These are phyloP conservation scores for Chimonanthus praecox DNA, from an alignment of 164 flowering plant genomes.

Conservation along the genomic window DNA sequence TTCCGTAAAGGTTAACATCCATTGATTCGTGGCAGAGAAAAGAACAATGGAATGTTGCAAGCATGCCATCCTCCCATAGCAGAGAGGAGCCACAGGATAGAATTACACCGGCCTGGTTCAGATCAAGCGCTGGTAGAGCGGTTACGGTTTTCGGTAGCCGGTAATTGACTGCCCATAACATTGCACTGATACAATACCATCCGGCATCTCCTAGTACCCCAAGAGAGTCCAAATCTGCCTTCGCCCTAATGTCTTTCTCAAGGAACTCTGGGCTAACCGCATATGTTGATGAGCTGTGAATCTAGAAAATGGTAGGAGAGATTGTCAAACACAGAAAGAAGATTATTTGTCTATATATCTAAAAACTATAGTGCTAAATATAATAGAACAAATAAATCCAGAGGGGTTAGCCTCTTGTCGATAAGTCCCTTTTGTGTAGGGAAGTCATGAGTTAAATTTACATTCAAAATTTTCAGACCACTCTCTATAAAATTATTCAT, in stretches of 20 bases:
- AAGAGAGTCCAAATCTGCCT: slow-evolving; percentile 36
- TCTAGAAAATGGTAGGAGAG: slow-evolving; percentile 9
- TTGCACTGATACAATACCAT: slow-evolving; percentile 42
- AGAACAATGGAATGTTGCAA: slow-evolving; percentile 37
- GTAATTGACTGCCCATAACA: slow-evolving; percentile 34
- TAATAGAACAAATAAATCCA: no score
- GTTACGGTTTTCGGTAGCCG: slow-evolving; percentile 33
- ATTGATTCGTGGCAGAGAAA: slow-evolving; percentile 26
- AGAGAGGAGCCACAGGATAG: slow-evolving; percentile 29
- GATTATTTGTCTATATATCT: no score
- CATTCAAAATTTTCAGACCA: no score
- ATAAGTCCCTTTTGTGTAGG: no score
- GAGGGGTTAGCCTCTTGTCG: no score
- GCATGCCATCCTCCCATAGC: slow-evolving; percentile 29
- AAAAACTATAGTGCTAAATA: no score
- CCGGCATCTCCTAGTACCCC: slow-evolving; percentile 46
- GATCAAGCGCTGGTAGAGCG: slow-evolving; percentile 20
- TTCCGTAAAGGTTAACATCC: slow-evolving; percentile 21
- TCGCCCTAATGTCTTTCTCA: slow-evolving; percentile 28
- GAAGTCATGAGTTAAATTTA: no score
- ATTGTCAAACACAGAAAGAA: no score
- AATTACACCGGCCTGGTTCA: slow-evolving; percentile 32
- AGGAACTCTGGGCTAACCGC: slow-evolving; percentile 19
- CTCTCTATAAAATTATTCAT: no score
- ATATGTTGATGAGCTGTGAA: slow-evolving; percentile 22